Evolutionary conservation across 768 basidiomycete species (phyloP), one percentile per base, ranked within the genome.

Genomic region (Pisolithus orientalis): DNA sequence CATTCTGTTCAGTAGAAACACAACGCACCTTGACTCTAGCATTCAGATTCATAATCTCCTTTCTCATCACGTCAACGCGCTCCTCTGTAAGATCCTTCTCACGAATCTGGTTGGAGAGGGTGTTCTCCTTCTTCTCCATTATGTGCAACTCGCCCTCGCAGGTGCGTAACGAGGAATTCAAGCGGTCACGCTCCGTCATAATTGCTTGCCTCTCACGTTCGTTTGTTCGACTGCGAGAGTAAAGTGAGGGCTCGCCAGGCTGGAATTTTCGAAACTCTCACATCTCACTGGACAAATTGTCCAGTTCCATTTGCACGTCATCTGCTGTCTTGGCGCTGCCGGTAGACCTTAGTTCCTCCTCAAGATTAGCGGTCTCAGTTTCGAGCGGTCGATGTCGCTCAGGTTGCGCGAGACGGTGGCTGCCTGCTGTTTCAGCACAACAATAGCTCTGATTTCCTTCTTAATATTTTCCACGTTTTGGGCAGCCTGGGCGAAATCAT

Each of bases 261-360:
- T 6, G 29, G 7, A 40, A 24, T 27, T 24, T 42, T 50, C n/a
- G 7, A 49, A 43, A 68, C 13, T 21, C 82, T 62, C 60, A 95
- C 94, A 92, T 74, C 54, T 85, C 75, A 14, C 70, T 71, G 1
- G 77, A 73, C 24, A 94, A 64, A 1, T 70, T 68, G 50, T 87
- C 82, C 6, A 96, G 73, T 62, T 96, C 85, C 25, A 59, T 70
- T 65, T 97, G 88, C 14, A 97, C 85, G 44, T 94, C 93, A 44
- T 92, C 89, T 1, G 81, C 79, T 1, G 94, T 93, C 67, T 83
- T 90, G 13, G 80, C 78, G 32, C 85, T 87, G 2, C 94, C 94
- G 2, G 83, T 83, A 6, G 77, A 69, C 17, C 77, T 70, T 14
- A 99, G 76, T 44, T 87, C 82, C 44, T 71, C 70, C 66, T 96